Evolutionary conservation across 164 flowering plant genomes (phyloP), one percentile per base, ranked within the genome.

Genomic region (Pachysandra terminalis): DNA sequence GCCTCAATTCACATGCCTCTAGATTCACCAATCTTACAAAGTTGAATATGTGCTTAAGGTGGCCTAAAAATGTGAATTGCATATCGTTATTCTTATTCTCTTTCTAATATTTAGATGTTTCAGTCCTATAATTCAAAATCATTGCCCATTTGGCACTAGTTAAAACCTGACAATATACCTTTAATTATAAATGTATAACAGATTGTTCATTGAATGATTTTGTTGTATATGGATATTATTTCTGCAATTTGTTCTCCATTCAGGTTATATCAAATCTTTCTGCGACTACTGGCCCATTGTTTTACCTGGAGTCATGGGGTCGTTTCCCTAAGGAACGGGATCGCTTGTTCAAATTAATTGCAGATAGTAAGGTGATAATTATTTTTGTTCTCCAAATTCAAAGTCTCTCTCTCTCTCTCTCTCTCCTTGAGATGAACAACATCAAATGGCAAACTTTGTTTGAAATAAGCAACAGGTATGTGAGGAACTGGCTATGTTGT

Each of bases 221-320:
- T 62, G 24, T 59, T 41, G 35, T 56, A 37, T 2, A 48, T 10
- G 26, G 9, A 26, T 49, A 59, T 28, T 71, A n/a, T 24, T 53
- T 12, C n/a, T 57, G 49, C 16, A 19, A 14, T 57, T 25, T 61
- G 23, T 59, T 71, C 49, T 64, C 51, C 19, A 40, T 78, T 52
- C 79, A 86, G 92, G 92, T 90, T 56, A 67, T 90, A 61, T 87
- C 92, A 76, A 90, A 90, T 77, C 81, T 83, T 71, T 81, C 96
- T 51, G 96, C 96, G 28, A 65, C 81, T 55, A 86, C 85, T 61
- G 80, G 80, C 5, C 90, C 92, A 25, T 63, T 90, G 53, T 79
- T 85, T 73, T 73, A 73, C 71, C 4, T 81, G 80, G 96, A 90
- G 63, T 81, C 86, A 35, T 90, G 96, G 96, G 90, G 87, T 41